A percentile compares a stretch with the other conserved stretches of the same genome.
phyloP scores from a whole-genome alignment of 257 asterid genomes.

The Prunella vulgaris region DNA sequence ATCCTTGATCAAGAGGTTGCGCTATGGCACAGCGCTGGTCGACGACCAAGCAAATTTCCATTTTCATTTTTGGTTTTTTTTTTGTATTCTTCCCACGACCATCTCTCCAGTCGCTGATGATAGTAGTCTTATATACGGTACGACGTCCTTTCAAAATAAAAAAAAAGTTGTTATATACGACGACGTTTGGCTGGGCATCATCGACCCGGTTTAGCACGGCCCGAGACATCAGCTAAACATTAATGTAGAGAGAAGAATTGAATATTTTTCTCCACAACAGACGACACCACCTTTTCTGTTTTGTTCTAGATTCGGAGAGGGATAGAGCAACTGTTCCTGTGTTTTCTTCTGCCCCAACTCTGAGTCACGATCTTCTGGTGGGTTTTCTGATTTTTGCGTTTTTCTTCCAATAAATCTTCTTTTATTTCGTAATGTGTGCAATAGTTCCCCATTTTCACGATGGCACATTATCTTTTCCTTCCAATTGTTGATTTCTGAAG shows the following conservation, averaged over 20 bases:
- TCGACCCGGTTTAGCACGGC: background rate
- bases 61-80: too few relatives aligned
- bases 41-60: too few relatives aligned
- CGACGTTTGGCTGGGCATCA: background rate
- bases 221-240: background rate
- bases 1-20: too few relatives aligned
- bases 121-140: too few relatives aligned
- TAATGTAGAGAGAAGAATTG: background rate
- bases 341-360: constrained; percentile 6
- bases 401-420: background rate
- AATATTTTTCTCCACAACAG: background rate
- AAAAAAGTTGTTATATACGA: background rate
- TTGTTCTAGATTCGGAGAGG: background rate
- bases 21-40: too few relatives aligned
- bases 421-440: background rate
- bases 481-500: background rate
- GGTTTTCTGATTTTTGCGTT: constrained; percentile 2
- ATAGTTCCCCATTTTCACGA: background rate
- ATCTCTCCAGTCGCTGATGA: too few relatives aligned
- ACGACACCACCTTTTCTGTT: background rate
- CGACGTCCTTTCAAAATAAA: too few relatives aligned
- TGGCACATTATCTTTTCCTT: background rate
- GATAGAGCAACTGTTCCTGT: constrained; percentile 16
- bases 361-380: constrained; percentile 15
- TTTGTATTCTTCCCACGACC: too few relatives aligned